Percentiles rank a stretch among this genome's conserved stretches.
These are phyloP conservation scores for Combretum micranthum DNA, from an alignment of 345 rosid genomes.

Conservation along the genomic window DNA sequence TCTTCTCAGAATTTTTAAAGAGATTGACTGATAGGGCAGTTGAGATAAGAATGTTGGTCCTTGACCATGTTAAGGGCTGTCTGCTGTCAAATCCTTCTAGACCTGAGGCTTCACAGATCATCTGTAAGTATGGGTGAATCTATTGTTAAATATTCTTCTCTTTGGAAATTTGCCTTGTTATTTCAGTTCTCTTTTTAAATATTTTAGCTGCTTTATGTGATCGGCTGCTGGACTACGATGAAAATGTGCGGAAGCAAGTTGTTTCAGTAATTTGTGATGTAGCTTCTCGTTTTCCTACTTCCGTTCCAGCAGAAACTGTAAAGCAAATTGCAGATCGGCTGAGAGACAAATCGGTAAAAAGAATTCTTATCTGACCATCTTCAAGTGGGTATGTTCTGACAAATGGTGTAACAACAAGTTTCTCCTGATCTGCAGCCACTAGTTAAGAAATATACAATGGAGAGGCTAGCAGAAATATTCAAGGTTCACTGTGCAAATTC, in stretches of 20 bases:
- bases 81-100: slow-evolving; percentile 65
- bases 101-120: slow-evolving; percentile 72
- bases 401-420: slow-evolving; percentile 9
- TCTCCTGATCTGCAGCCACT: slow-evolving; percentile 43
- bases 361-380: slow-evolving; percentile 11
- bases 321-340: slow-evolving; percentile 84
- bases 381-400: slow-evolving; percentile 12
- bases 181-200: slow-evolving; percentile 14
- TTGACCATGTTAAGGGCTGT: slow-evolving; percentile 77
- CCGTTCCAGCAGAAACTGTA: slow-evolving; percentile 63
- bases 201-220: slow-evolving; percentile 87
- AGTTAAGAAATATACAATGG: slow-evolving; percentile 85
- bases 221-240: slow-evolving; percentile 94
- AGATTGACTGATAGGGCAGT: slow-evolving; percentile 92
- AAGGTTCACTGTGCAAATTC: slow-evolving; percentile 47
- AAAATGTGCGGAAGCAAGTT: slow-evolving; percentile 89
- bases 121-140: slow-evolving; percentile 30
- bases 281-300: slow-evolving; percentile 54
- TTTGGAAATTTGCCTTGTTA: slow-evolving; percentile 9
- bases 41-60: slow-evolving; percentile 77
- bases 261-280: slow-evolving; percentile 87
- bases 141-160: slow-evolving; percentile 8
- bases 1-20: slow-evolving; percentile 85
- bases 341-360: slow-evolving; percentile 91
- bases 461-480: slow-evolving; percentile 79